Evolutionary conservation across 192 early-diverging fungal genomes (phyloP).

Genomic region (Dispira parvispora): DNA sequence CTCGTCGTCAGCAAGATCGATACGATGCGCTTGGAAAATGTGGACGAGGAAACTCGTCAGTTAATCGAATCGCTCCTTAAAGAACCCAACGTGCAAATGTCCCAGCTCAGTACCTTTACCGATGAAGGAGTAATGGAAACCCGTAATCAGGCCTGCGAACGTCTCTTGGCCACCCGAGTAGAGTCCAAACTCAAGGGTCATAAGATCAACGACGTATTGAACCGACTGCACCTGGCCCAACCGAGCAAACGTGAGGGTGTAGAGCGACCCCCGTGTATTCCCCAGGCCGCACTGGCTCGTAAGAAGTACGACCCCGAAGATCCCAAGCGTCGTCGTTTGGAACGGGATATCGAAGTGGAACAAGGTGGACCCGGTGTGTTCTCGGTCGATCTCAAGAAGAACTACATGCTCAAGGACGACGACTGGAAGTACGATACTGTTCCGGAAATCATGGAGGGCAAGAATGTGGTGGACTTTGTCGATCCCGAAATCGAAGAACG

Average conservation of each 20-base stretch:
- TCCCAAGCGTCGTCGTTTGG: conserved; percentile 66
- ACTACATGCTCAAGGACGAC: conserved; percentile 62
- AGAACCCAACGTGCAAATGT: conserved; percentile 49
- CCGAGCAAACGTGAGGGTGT: conserved; percentile 72
- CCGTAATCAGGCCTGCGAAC: conserved; percentile 86
- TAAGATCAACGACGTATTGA: conserved; percentile 84
- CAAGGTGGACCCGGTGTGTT: conserved; percentile 92
- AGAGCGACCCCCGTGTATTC: conserved; percentile 68
- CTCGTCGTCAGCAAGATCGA: conserved; percentile 97
- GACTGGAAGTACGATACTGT: conserved; percentile 97
- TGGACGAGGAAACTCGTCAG: conserved; percentile 48
- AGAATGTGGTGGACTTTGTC: conserved; percentile 97
- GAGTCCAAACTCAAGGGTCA: conserved; percentile 81
- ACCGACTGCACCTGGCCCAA: conserved; percentile 88
- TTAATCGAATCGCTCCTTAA: conserved; percentile 58
- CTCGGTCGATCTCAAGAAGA: conserved; percentile 88
- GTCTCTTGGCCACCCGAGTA: conserved; percentile 76
- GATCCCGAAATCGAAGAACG: conserved; percentile 95
- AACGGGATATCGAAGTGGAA: conserved; percentile 79
- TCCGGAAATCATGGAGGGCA: conserved; percentile 97
- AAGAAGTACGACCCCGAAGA: conserved; percentile 63
- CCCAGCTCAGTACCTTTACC: conserved; percentile 77
- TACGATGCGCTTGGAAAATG: conserved; percentile 57
- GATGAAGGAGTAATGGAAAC: conserved; percentile 96
- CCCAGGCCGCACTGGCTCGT: conserved; percentile 46